Evolutionary conservation across 495 filamentous ascomycete species (phyloP).

Genomic region (Neurospora sp.): DNA sequence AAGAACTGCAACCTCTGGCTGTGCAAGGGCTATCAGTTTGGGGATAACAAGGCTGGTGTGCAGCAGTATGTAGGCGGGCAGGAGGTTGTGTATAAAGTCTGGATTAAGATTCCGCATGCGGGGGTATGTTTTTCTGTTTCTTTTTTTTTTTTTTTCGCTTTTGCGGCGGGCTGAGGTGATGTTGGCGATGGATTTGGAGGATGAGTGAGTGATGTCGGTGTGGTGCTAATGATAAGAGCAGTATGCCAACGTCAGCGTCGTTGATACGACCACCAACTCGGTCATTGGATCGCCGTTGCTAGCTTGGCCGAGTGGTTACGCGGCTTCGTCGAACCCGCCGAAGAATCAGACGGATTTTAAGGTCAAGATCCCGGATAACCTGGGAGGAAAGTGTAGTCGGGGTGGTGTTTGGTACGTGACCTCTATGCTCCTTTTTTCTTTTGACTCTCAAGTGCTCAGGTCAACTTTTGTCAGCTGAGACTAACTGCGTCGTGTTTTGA

Average conservation of each 20-base stretch:
- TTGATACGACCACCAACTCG: conserved; percentile 50
- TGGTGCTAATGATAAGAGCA: conserved; percentile 27
- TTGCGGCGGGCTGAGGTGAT: background rate
- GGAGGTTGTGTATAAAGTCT: conserved; percentile 47
- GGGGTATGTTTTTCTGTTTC: background rate
- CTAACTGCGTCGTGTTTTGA: background rate
- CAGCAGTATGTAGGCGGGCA: conserved; percentile 52
- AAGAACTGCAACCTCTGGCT: conserved; percentile 54
- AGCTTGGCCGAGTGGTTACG: conserved; percentile 40
- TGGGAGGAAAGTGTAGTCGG: conserved; percentile 45
- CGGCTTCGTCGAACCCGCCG: conserved; percentile 44
- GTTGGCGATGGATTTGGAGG: background rate
- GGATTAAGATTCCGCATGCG: conserved; percentile 51
- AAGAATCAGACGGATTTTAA: conserved; percentile 53
- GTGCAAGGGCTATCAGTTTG: conserved; percentile 65
- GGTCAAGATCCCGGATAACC: conserved; percentile 49
- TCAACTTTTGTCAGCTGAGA: no score
- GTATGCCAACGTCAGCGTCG: conserved; percentile 59
- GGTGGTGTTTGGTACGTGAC: conserved; percentile 48
- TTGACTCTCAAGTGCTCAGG: no score
- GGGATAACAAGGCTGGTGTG: conserved; percentile 57
- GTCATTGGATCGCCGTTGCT: conserved; percentile 47
- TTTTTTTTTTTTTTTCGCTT: no score
- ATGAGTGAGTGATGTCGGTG: no score
- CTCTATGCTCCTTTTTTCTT: background rate